These are phyloP conservation scores for Solanum hybrid DNA, from an alignment of 305 asterid species.

Conservation along the genomic window DNA sequence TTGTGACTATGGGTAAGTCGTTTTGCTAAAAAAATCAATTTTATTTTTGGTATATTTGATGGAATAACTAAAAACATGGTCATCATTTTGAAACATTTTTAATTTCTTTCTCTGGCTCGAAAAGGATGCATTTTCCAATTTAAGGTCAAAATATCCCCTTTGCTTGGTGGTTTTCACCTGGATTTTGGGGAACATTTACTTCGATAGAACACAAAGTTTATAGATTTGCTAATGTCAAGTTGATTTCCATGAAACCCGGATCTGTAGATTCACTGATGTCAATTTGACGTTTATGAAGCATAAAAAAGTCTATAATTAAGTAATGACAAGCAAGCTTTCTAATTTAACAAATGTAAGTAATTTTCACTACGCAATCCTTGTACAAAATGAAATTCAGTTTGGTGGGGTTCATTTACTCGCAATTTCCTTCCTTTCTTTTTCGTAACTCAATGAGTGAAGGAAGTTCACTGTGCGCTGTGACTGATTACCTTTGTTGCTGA, in stretches of 20 bases:
- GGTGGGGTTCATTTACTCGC: background rate
- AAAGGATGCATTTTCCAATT: background rate
- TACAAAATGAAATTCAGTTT: background rate
- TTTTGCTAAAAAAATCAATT: background rate
- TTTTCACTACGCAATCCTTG: background rate
- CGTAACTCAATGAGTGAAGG: background rate
- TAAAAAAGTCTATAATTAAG: background rate
- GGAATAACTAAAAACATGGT: background rate
- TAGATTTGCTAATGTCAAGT: background rate
- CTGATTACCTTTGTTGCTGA: background rate
- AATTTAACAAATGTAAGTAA: background rate
- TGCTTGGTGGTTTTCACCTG: background rate
- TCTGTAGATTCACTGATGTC: background rate
- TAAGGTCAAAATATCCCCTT: background rate
- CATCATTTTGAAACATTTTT: background rate
- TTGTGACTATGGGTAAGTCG: slow-evolving; percentile 22
- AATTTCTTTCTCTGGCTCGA: background rate
- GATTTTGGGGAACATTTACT: background rate
- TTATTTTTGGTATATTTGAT: background rate
- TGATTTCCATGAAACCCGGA: background rate
- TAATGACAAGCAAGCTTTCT: background rate
- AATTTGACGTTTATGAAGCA: background rate
- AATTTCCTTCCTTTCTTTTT: background rate
- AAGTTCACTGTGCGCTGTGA: background rate
- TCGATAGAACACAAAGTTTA: background rate